Base-by-base conservation (phyloP, 129 eudicot genomes). In the Glebionis coronaria region DNA sequence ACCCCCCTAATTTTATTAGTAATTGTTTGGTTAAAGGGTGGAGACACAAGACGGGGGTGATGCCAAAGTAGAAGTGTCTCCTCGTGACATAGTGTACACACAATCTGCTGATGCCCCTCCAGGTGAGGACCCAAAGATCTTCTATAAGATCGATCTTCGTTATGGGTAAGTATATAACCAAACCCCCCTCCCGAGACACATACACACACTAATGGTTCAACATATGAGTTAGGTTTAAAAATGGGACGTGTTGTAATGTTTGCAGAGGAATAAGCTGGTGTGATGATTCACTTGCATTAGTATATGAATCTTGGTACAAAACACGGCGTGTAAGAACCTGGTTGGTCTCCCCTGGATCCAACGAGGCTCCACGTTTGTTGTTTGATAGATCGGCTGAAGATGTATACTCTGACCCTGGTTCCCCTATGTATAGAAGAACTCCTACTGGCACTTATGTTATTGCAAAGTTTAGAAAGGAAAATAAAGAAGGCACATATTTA, bases 331-430 rank as follows among this genome's bases (percentile, higher is more conserved):
- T 81, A 72, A 73, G 81, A 73, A 92, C 98, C 45, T 92, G 98
- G 98, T 73, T 86, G 51, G 85, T 88, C 55, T 79, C 98, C 68
- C 96, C 98, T 62, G 96, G 88, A 44, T 73, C 70, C 16, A 44
- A 65, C 15, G 66, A 74, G 75, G 82, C 70, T 65, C 88, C 96
- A 27, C 89, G 86, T 23, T 74, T 92, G 63, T 81, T 92, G 15
- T 92, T 92, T 65, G 98, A 92, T 82, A 80, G 98, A 73, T 92
- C 98, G 5, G 88, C 82, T 29, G 98, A 92, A 75, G 98, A 92
- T 76, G 98, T 86, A n/a, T 92, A 92, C 81, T 88, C 98, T 50
- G 98, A 92, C 84, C 98, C 98, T 56, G 98, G 98, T 58, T 88
- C 96, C 73, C 98, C 98, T 27, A 88, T 92, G 98, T 65, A 76